These are phyloP conservation scores for Penicillium verrucosum DNA, from an alignment of 2,329 filamentous ascomycete species.

Conservation along the genomic window DNA sequence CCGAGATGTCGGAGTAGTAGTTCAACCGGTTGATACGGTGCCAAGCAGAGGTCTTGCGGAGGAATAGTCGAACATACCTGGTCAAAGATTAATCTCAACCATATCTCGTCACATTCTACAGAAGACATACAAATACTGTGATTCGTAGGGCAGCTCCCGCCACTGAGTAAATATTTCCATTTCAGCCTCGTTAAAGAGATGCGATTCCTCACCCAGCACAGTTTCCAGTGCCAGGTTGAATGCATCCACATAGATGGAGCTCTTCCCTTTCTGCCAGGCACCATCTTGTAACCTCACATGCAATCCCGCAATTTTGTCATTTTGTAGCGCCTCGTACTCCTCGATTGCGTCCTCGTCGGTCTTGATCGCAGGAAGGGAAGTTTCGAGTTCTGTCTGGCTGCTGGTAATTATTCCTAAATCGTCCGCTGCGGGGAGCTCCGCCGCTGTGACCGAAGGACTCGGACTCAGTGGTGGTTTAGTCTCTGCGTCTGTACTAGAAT, in stretches of 20 bases:
- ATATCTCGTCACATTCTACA: neutral
- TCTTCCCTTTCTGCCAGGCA: constrained; percentile 71
- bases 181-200: constrained; percentile 81
- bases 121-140: constrained; percentile 75
- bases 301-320: constrained; percentile 36
- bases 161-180: constrained; percentile 72
- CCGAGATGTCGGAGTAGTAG: constrained; percentile 78
- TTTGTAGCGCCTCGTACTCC: constrained; percentile 70
- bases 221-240: constrained; percentile 91
- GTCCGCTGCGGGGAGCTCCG: constrained; percentile 26
- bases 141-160: constrained; percentile 71
- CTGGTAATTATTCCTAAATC: constrained; percentile 32
- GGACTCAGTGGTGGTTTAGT: constrained; percentile 13
- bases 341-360: constrained; percentile 70
- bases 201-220: constrained; percentile 81
- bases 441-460: constrained; percentile 38
- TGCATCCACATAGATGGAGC: constrained; percentile 93
- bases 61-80: constrained; percentile 86
- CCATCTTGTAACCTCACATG: constrained; percentile 55
- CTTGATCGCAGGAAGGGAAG: constrained; percentile 64
- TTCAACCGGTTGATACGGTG: constrained; percentile 74
- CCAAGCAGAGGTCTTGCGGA: constrained; percentile 89
- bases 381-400: constrained; percentile 65
- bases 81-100: neutral
- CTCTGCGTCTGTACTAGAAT: constrained; percentile 4